phyloP scores from a whole-genome alignment of 495 filamentous ascomycete species.

The Xylaria palmicola region DNA sequence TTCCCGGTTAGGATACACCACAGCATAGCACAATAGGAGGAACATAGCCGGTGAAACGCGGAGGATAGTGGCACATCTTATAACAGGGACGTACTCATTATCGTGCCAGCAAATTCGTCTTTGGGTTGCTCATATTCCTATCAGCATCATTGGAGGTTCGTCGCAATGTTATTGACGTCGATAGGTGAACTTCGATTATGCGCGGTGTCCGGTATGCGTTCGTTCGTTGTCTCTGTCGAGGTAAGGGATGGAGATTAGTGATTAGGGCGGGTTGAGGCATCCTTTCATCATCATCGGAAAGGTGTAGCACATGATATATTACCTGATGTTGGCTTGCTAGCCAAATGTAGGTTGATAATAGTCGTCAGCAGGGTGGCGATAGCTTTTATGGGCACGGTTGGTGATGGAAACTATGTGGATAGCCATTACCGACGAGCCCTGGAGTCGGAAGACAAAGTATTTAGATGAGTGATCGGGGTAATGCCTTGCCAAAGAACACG shows the following conservation, averaged over 20 bases:
- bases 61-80: not conserved
- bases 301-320: not conserved
- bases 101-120: too few relatives aligned
- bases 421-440: not conserved
- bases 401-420: not conserved
- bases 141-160: not conserved
- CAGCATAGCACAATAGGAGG: not conserved
- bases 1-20: not conserved
- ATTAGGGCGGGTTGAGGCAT: not conserved
- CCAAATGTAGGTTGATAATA: not conserved
- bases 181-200: conserved; percentile 2
- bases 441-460: not conserved
- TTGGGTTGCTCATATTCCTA: too few relatives aligned
- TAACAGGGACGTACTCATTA: too few relatives aligned
- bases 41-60: not conserved
- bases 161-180: conserved; percentile 5
- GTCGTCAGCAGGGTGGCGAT: not conserved
- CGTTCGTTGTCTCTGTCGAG: not conserved
- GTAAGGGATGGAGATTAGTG: not conserved
- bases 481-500: not conserved
- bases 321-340: not conserved
- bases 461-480: not conserved
- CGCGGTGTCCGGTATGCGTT: not conserved
- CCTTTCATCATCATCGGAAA: not conserved
- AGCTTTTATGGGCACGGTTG: not conserved